Base-by-base conservation (phyloP, 2,329 filamentous ascomycete species). In the Xylariaceae sp. region DNA sequence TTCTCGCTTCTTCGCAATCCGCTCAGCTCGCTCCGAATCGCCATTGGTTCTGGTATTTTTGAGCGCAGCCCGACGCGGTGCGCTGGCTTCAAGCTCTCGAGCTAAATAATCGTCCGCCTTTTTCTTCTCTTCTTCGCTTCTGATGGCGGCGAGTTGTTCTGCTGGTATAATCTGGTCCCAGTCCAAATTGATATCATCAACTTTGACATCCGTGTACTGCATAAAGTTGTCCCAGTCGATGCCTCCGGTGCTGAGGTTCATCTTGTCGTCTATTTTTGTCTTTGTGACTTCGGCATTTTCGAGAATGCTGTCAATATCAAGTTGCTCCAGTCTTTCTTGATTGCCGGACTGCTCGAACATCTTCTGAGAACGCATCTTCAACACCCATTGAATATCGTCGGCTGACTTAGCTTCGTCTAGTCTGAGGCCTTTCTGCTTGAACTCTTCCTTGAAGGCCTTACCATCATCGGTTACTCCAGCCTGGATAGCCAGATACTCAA, bases 81-180 rank as follows among this genome's bases (percentile, higher is more conserved):
- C 88, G 60, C 87, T 96, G 65, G 94, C 88, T 58, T 94, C 90
- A 50, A 94, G 83, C 43, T 94, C 82, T 63, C 87, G 86, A 22
- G 86, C 87, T 1, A 96, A 82, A 59, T 94, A 95, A 43, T 88
- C 84, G 13, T 92, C 90, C 50, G 96, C 84, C 50, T 89, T 84
- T 65, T 88, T 88, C 69, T 87, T 85, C 60, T 95, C 89, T 64
- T 97, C 93, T 46, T 96, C 90, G 0, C 85, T 86, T 69, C 95
- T 96, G 71, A 97, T 88, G 54, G 86, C 86, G 14, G 92, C 92
- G 16, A 99, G 81, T 64, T 96, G 86, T 7, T 96, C 91, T 54
- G 92, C 91, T 0, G 94, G 95, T 61, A 99, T 97, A 63, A 99
- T 99, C 60, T 97, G 89, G 64, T 99, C 94, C 94, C 94, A 99